phyloP scores from a whole-genome alignment of 2,329 filamentous ascomycete species.

The Trichoderma oligosporum region DNA sequence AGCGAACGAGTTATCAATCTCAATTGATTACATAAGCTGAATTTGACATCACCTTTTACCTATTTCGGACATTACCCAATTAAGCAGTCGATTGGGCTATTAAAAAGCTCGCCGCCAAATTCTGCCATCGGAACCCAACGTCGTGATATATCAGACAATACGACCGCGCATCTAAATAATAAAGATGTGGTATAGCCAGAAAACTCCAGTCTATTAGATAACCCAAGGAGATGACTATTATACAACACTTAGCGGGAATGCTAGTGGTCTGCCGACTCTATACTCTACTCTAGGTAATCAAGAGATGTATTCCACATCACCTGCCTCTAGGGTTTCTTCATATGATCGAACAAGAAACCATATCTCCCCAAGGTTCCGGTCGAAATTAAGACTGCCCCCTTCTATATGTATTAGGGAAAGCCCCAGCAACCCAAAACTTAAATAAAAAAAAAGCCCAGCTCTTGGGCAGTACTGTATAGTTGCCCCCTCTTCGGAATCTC shows the following conservation, averaged over 20 bases:
- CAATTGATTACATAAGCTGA: background rate
- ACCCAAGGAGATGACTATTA: constrained; percentile 20
- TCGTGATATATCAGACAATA: background rate
- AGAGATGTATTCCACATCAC: constrained; percentile 19
- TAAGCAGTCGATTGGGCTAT: background rate
- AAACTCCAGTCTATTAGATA: constrained; percentile 15
- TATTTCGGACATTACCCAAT: too few relatives aligned
- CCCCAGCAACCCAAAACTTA: constrained; percentile 13
- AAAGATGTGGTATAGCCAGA: background rate
- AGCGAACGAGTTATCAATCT: too few relatives aligned
- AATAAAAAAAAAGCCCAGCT: constrained; percentile 18
- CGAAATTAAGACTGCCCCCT: background rate
- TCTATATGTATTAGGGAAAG: constrained; percentile 16
- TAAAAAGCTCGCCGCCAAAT: background rate
- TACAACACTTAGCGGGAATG: constrained; percentile 19
- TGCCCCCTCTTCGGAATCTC: constrained; percentile 11
- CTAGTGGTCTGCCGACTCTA: constrained; percentile 19
- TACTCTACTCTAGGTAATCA: constrained; percentile 20
- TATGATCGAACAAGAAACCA: constrained; percentile 17
- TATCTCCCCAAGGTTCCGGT: constrained; percentile 8
- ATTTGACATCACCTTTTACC: too few relatives aligned
- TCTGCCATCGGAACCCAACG: background rate
- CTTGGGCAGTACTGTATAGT: constrained; percentile 16
- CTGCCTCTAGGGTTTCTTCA: constrained; percentile 10
- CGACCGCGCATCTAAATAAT: background rate